Conservation (phyloP, 2,329 filamentous ascomycete genomes). For the Penicillium rolfsii region DNA sequence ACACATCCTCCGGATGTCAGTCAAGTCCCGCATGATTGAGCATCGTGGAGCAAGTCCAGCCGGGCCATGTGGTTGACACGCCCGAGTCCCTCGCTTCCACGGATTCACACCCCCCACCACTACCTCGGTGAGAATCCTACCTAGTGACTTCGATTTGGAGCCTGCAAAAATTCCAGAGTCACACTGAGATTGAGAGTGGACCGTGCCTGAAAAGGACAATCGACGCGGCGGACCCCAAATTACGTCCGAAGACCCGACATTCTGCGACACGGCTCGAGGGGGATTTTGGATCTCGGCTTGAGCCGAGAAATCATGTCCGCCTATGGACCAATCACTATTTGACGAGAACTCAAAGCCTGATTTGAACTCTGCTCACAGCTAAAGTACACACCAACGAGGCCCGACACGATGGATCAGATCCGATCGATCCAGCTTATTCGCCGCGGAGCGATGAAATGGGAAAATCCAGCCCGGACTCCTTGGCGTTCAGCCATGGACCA, state of each 20-base stretch:
- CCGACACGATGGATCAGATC: slow-evolving; percentile 16
- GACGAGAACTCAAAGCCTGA: not conserved
- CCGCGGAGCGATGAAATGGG: not conserved
- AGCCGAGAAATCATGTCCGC: not conserved
- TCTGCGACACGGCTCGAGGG: not conserved
- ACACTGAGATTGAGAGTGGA: not conserved
- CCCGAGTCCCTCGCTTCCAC: not conserved
- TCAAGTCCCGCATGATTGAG: not conserved
- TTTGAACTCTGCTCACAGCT: not conserved
- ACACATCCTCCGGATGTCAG: not conserved
- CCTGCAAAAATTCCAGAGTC: not conserved
- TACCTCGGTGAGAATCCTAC: not conserved
- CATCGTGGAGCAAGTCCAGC: slow-evolving; percentile 1
- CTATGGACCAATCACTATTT: not conserved
- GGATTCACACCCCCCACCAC: not conserved
- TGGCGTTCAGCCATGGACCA: slow-evolving; percentile 10
- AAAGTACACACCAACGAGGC: not conserved
- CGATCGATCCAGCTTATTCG: slow-evolving; percentile 6
- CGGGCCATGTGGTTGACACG: slow-evolving; percentile 4
- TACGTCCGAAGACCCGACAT: slow-evolving; percentile 7
- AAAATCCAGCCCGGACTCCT: not conserved
- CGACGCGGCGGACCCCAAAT: slow-evolving; percentile 2
- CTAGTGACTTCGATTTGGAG: not conserved
- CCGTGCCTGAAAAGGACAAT: slow-evolving; percentile 3
- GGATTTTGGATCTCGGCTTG: slow-evolving; percentile 5